A percentile compares a stretch with the other conserved stretches of the same genome.
phyloP scores from a whole-genome alignment of 352 stramenopile genomes.

The Pythium angustatum region DNA sequence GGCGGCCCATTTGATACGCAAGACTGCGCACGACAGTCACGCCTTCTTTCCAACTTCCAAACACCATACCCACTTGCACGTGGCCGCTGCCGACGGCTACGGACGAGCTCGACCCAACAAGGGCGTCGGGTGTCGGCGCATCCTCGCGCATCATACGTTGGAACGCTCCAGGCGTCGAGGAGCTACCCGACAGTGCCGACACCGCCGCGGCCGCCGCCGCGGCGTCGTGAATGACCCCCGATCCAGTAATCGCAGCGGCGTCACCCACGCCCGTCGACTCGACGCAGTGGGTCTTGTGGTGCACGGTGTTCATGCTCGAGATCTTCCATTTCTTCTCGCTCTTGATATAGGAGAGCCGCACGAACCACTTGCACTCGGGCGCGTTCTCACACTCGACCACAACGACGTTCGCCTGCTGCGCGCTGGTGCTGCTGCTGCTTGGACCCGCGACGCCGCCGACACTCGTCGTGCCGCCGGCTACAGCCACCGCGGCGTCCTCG shows the following conservation, averaged over 20 bases:
- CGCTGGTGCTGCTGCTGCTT: background rate
- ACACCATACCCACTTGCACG: conserved; percentile 47
- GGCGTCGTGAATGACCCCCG: conserved; percentile 8
- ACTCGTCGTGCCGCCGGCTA: background rate
- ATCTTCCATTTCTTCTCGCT: conserved; percentile 75
- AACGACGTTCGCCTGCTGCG: conserved; percentile 40
- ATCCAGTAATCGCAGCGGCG: background rate
- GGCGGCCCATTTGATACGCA: conserved; percentile 58
- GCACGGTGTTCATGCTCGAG: conserved; percentile 64
- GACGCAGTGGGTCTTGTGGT: conserved; percentile 62
- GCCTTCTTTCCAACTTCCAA: conserved; percentile 61
- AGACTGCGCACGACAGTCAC: conserved; percentile 51
- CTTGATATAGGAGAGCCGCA: conserved; percentile 62
- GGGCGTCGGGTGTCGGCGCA: background rate
- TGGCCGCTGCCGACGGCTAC: conserved; percentile 29
- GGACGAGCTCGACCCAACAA: background rate
- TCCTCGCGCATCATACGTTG: conserved; percentile 37
- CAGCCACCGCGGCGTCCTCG: background rate
- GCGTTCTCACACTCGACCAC: conserved; percentile 67
- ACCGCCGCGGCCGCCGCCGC: conserved; percentile 9
- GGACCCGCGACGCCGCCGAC: background rate
- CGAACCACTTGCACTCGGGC: conserved; percentile 75
- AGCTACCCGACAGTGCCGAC: conserved; percentile 3
- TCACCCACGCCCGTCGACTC: conserved; percentile 19
- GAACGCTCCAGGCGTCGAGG: conserved; percentile 22